Conservation (phyloP, 2,329 filamentous ascomycete genomes). For the Chrysosporium queenslandicum region DNA sequence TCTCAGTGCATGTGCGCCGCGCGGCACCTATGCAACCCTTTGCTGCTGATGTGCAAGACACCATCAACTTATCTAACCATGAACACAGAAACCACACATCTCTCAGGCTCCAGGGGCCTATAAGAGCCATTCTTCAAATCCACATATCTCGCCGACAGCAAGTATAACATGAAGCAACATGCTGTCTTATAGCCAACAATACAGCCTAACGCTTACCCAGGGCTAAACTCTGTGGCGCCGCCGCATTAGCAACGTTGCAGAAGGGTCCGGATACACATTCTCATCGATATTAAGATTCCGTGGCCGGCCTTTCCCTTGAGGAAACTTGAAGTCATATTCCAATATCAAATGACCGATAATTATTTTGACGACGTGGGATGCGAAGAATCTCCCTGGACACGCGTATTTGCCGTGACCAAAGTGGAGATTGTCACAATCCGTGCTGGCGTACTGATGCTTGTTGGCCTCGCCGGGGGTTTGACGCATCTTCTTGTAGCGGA, state of each 20-base stretch:
- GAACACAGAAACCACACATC: too few species aligned
- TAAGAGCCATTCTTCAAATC: too few species aligned
- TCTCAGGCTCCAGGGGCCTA: too few species aligned
- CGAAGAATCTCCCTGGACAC: conserved; percentile 30
- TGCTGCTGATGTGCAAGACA: too few species aligned
- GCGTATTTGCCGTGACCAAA: conserved; percentile 28
- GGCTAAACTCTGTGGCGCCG: too few species aligned
- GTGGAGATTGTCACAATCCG: conserved; percentile 16
- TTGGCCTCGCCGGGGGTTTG: conserved; percentile 14
- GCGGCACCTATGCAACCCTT: too few species aligned
- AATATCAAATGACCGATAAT: conserved; percentile 22
- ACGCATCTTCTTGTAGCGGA: conserved; percentile 20
- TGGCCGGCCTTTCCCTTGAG: conserved; percentile 16
- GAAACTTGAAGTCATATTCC: conserved; percentile 24
- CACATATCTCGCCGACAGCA: too few species aligned
- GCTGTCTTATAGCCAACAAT: too few species aligned
- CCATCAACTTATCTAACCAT: too few species aligned
- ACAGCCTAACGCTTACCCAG: too few species aligned
- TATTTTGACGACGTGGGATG: conserved; percentile 25
- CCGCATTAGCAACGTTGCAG: conserved; percentile 16
- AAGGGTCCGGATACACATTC: conserved; percentile 20
- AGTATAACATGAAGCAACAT: too few species aligned
- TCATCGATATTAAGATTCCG: conserved; percentile 19
- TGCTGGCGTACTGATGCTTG: conserved; percentile 18
- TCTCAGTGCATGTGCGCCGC: too few species aligned